These are phyloP conservation scores for Paramyrothecium roridum DNA, from an alignment of 2,329 filamentous ascomycete genomes.

Conservation along the genomic window DNA sequence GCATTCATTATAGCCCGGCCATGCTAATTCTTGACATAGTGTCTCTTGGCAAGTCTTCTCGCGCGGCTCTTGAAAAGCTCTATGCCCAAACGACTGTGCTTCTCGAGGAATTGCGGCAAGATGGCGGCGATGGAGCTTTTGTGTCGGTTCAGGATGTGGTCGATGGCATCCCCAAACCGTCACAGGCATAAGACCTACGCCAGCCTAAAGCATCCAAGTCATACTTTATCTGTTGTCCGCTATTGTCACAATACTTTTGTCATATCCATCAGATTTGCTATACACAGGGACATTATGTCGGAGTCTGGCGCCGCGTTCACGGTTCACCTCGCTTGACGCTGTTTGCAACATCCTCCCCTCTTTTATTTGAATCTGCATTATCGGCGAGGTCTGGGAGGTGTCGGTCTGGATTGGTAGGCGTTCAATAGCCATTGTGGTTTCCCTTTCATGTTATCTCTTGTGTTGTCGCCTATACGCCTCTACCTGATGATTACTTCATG, in stretches of 20 bases:
- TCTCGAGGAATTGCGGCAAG: conserved; percentile 75
- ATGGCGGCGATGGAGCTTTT: conserved; percentile 79
- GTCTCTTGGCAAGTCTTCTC: conserved; percentile 84
- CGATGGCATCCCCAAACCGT: conserved; percentile 39
- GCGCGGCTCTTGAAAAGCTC: conserved; percentile 78
- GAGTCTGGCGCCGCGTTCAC: background rate
- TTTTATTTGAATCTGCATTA: background rate
- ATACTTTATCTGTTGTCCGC: background rate
- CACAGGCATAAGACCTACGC: conserved; percentile 22
- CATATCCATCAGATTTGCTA: background rate
- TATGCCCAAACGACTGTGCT: conserved; percentile 84
- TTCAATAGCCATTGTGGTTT: background rate
- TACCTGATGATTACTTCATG: background rate
- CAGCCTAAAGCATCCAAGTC: no score
- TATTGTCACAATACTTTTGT: background rate
- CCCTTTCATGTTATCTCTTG: background rate
- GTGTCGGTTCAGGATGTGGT: conserved; percentile 58
- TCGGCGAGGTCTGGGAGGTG: background rate
- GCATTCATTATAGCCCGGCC: background rate
- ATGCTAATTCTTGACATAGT: conserved; percentile 47
- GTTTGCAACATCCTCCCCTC: background rate
- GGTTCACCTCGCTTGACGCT: background rate
- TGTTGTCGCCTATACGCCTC: background rate
- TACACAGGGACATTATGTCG: background rate
- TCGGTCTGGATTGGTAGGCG: background rate